Evolutionary conservation across 202 grass and related monocot species (phyloP).

Genomic region (Hordeum pubiflorum): DNA sequence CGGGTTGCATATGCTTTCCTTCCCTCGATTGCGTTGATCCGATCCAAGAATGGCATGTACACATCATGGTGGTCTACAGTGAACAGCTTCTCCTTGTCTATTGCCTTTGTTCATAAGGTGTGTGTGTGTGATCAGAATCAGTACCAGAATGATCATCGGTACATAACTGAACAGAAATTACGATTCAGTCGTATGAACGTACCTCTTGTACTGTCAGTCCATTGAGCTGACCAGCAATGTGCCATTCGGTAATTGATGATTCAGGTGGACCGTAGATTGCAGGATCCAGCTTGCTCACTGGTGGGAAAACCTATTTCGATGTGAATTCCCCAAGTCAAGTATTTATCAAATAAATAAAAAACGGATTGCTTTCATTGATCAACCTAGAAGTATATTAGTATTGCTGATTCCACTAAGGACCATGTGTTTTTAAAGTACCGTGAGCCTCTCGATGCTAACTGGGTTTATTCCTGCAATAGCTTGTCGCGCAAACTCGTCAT

Average conservation of each 20-base stretch:
- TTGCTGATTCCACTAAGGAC: not conserved
- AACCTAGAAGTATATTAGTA: not conserved
- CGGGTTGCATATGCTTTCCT: constrained; percentile 85
- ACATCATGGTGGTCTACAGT: constrained; percentile 71
- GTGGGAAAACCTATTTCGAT: constrained; percentile 71
- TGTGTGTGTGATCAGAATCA: constrained; percentile 10
- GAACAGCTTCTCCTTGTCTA: constrained; percentile 78
- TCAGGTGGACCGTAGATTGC: constrained; percentile 62
- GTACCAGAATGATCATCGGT: not conserved
- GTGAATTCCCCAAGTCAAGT: constrained; percentile 7
- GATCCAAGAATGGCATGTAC: constrained; percentile 82
- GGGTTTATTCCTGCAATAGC: constrained; percentile 90
- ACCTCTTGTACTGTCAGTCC: constrained; percentile 88
- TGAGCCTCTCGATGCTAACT: constrained; percentile 66
- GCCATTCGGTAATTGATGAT: constrained; percentile 72
- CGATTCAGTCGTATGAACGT: constrained; percentile 1
- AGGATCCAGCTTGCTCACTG: constrained; percentile 73
- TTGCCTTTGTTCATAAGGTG: constrained; percentile 51
- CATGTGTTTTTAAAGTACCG: constrained; percentile 37
- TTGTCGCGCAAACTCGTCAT: constrained; percentile 91
- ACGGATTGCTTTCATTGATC: not conserved
- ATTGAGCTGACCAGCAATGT: constrained; percentile 71
- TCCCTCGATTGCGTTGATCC: constrained; percentile 74
- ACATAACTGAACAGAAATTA: constrained; percentile 3
- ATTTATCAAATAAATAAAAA: not conserved